A percentile compares a stretch with the other conserved stretches of the same genome.
phyloP scores from a whole-genome alignment of 2,329 filamentous ascomycete genomes.

The Ophiocordyceps australis region DNA sequence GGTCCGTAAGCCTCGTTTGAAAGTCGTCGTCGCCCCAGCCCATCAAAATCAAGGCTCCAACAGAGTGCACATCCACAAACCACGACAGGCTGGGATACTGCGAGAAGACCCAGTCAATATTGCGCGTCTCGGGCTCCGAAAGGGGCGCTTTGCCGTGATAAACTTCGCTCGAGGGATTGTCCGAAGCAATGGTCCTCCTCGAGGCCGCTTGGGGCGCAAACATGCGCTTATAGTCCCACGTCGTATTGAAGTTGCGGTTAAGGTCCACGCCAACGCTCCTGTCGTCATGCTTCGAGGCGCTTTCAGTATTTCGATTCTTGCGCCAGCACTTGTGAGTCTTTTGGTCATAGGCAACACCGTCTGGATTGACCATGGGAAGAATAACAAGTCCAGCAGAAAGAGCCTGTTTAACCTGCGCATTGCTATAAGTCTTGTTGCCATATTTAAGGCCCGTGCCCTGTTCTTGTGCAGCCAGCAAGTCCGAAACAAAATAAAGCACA shows the following conservation, averaged over 20 bases:
- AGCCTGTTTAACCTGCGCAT: constrained; percentile 29
- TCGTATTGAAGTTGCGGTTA: constrained; percentile 38
- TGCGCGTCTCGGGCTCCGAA: constrained; percentile 38
- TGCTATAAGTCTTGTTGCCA: constrained; percentile 30
- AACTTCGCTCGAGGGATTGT: constrained; percentile 21
- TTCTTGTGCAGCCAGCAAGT: constrained; percentile 34
- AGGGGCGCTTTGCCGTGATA: constrained; percentile 31
- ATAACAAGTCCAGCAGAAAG: constrained; percentile 33
- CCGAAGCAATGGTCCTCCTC: constrained; percentile 15
- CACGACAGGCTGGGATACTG: constrained; percentile 29
- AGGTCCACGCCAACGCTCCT: constrained; percentile 26
- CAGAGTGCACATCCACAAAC: constrained; percentile 41
- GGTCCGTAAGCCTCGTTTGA: constrained; percentile 22
- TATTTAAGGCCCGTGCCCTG: constrained; percentile 29
- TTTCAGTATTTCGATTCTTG: constrained; percentile 32
- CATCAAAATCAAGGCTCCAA: constrained; percentile 30
- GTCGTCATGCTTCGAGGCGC: constrained; percentile 10
- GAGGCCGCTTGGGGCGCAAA: constrained; percentile 20
- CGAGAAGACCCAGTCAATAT: constrained; percentile 31
- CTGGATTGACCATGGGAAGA: constrained; percentile 32
- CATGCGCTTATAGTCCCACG: constrained; percentile 30
- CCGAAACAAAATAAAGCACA: constrained; percentile 37
- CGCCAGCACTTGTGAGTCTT: constrained; percentile 30
- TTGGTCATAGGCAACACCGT: constrained; percentile 34
- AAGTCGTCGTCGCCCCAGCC: constrained; percentile 37